Percentiles rank a stretch among this genome's conserved stretches.
Conservation (phyloP, 2,329 filamentous ascomycete species). For the Davidsoniella neocaledoniae region DNA sequence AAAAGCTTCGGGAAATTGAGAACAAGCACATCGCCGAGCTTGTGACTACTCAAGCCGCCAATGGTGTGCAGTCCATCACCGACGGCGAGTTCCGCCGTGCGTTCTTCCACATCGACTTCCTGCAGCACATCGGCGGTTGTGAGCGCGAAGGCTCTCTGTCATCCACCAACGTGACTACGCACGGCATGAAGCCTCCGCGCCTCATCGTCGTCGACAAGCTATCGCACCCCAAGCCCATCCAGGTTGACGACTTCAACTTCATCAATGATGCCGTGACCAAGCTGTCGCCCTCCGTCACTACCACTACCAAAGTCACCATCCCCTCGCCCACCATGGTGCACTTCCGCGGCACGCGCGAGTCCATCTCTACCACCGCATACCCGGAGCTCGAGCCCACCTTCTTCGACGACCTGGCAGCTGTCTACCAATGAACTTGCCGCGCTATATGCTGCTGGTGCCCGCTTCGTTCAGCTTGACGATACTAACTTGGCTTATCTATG, state of each 20-base stretch:
- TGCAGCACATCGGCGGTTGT: slow-evolving; percentile 28
- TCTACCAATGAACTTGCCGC: slow-evolving; percentile 38
- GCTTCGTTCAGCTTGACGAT: slow-evolving; percentile 44
- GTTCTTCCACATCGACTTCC: slow-evolving; percentile 32
- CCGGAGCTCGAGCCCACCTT: slow-evolving; percentile 32
- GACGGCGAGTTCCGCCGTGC: slow-evolving; percentile 50
- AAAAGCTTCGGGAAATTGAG: slow-evolving; percentile 27
- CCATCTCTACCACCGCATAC: slow-evolving; percentile 36
- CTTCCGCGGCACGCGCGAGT: slow-evolving; percentile 29
- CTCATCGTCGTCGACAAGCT: slow-evolving; percentile 24
- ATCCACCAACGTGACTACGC: slow-evolving; percentile 24
- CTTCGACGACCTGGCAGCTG: slow-evolving; percentile 38
- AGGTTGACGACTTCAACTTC: slow-evolving; percentile 27
- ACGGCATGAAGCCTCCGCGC: slow-evolving; percentile 19
- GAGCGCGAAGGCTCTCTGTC: slow-evolving; percentile 22
- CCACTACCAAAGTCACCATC: slow-evolving; percentile 51
- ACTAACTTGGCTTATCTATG: slow-evolving; percentile 34
- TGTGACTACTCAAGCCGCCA: slow-evolving; percentile 45
- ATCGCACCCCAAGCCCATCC: slow-evolving; percentile 24
- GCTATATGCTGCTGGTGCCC: slow-evolving; percentile 36
- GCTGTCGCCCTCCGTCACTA: slow-evolving; percentile 24
- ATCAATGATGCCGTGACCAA: slow-evolving; percentile 30
- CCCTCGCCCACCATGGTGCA: slow-evolving; percentile 55
- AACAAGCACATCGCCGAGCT: slow-evolving; percentile 48
- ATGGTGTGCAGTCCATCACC: slow-evolving; percentile 46